Evolutionary conservation across 345 rosid genomes (phyloP).

Genomic region (Eucalyptus curtisii): DNA sequence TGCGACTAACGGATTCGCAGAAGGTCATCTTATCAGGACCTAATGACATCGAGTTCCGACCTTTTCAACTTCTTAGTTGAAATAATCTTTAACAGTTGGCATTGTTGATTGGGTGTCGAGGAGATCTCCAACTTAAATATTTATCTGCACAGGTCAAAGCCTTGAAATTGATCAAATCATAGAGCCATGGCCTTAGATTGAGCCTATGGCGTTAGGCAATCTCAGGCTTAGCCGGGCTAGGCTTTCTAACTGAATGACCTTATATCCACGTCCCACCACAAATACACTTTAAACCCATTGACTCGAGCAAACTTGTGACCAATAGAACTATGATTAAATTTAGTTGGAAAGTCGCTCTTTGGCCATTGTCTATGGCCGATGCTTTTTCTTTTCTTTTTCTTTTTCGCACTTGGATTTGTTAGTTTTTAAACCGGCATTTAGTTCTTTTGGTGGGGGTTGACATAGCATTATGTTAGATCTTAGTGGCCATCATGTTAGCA

Average conservation of each 20-base stretch:
- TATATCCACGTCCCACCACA: accelerated
- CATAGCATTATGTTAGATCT: not conserved
- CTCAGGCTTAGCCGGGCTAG: accelerated
- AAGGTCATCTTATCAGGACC: not conserved
- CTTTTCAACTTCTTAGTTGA: not conserved
- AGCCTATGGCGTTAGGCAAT: accelerated
- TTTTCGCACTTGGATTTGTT: not conserved
- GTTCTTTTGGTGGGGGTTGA: not conserved
- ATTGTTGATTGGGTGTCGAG: not conserved
- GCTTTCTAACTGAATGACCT: not conserved
- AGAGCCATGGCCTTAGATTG: not conserved
- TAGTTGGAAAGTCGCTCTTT: not conserved
- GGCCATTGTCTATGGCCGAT: not conserved
- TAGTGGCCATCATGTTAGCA: not conserved
- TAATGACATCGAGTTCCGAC: not conserved
- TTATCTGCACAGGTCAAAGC: not conserved
- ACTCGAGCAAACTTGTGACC: not conserved
- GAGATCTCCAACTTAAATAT: no score
- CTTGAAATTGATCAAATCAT: not conserved
- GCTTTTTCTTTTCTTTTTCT: not conserved
- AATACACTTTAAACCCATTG: not conserved
- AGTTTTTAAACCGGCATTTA: not conserved
- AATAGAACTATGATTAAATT: not conserved
- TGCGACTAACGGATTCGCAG: not conserved
- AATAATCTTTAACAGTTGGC: not conserved